Conservation (phyloP, 2,329 filamentous ascomycete species). For the Graphilbum fragrans region DNA sequence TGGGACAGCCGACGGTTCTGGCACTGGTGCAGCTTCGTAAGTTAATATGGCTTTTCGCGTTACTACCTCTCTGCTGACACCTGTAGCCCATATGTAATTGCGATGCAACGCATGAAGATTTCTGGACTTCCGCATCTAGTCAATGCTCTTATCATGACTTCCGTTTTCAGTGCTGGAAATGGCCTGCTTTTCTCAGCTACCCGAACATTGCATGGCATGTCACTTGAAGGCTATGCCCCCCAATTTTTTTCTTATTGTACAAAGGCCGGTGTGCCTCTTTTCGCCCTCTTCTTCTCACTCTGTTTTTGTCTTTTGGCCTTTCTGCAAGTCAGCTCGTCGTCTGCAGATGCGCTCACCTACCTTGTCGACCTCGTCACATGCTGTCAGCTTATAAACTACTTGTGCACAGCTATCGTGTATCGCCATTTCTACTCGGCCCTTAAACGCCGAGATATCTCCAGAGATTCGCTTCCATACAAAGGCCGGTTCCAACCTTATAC, state of each 20-base stretch:
- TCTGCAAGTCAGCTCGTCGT: constrained; percentile 44
- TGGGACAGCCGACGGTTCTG: constrained; percentile 35
- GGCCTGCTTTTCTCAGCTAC: constrained; percentile 50
- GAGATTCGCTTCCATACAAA: constrained; percentile 52
- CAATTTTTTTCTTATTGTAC: constrained; percentile 37
- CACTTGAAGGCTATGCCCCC: constrained; percentile 42
- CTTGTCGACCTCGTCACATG: constrained; percentile 49
- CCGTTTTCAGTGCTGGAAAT: constrained; percentile 49
- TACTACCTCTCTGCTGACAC: background rate
- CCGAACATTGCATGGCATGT: constrained; percentile 47
- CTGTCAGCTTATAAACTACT: constrained; percentile 46
- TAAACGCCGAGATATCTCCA: constrained; percentile 48
- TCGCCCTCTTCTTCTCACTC: constrained; percentile 28
- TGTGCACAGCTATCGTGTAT: constrained; percentile 48
- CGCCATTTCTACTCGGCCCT: constrained; percentile 56
- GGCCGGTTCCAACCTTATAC: constrained; percentile 54
- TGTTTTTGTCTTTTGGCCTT: constrained; percentile 59
- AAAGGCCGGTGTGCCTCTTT: constrained; percentile 37
- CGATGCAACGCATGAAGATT: constrained; percentile 46
- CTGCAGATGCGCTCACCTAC: constrained; percentile 46
- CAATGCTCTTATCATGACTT: constrained; percentile 48
- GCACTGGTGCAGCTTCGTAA: constrained; percentile 38
- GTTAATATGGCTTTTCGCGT: background rate
- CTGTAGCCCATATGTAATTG: constrained; percentile 32
- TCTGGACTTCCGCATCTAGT: constrained; percentile 43